Evolutionary conservation across 768 basidiomycete species (phyloP), one percentile per base, ranked within the genome.

Genomic region (Calocera cornea): DNA sequence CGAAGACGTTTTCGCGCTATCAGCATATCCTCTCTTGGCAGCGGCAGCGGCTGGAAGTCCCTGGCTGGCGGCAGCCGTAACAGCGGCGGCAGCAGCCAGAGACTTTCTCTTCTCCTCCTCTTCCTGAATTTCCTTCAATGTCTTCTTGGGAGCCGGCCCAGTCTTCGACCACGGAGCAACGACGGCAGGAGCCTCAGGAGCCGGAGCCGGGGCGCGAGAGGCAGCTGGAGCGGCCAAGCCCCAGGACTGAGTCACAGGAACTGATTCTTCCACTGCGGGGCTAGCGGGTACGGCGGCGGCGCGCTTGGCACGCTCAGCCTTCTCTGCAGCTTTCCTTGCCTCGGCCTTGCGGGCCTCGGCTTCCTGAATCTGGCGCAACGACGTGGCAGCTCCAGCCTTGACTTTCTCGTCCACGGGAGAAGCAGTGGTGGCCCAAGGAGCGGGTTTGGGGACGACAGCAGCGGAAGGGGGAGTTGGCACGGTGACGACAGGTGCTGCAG

Each of bases 121-220:
- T 77, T 98, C 95, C 74, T 95, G 92, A 41, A 99, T 99, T 79
- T 99, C 94, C 80, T 95, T 97, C 87, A 99, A 88, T 1, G 91
- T 90, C 82, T 93, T 97, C 81, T 92, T 95, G 7, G 82, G 75
- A 1, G 80, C 74, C 47, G 54, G 71, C 11, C 79, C 78, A 7
- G 82, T 76, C 73, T 86, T 87, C 29, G 77, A 88, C 92, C 93
- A 95, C 22, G 90, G 92, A 17, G 85, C 83, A 11, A 73, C 65
- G n/a, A 72, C 63, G 10, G 74, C 69, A 8, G 77, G 67, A 33
- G 78, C 69, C 68, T 88, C 85, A 73, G 86, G 84, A 29, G 77
- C 69, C 12, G 75, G 41, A 71, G 74, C 66, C 33, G 70, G 68
- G 50, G 76, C 76, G 65, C 87, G 83, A 29, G 78, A 72, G 16